Conservation (phyloP, 805 yeast species). For the Kluyveromyces aestuarii region DNA sequence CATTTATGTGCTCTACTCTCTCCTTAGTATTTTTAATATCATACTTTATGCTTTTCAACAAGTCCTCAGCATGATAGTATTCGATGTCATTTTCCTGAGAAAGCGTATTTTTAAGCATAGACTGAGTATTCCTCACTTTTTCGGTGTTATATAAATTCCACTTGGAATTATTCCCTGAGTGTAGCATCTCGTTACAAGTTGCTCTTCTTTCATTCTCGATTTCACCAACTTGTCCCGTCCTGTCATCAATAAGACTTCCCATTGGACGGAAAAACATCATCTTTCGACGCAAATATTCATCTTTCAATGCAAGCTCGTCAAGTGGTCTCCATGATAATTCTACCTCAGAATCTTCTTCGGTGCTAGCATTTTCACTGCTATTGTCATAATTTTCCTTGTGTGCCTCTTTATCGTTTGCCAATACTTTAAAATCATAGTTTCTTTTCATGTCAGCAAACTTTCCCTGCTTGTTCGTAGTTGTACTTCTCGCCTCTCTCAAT, state of each 20-base stretch:
- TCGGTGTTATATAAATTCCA: background rate
- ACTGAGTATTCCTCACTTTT: background rate
- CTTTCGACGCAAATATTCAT: background rate
- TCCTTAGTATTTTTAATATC: background rate
- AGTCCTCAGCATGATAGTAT: background rate
- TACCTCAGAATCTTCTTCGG: background rate
- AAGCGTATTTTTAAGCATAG: background rate
- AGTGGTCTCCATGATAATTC: constrained; percentile 2
- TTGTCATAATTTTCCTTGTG: background rate
- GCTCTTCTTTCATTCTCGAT: background rate
- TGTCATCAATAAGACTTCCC: background rate
- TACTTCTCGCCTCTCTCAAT: background rate
- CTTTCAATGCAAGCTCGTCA: constrained; percentile 1
- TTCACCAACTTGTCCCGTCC: background rate
- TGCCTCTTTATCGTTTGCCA: background rate
- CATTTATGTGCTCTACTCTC: background rate
- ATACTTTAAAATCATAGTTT: background rate
- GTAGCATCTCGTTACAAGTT: background rate
- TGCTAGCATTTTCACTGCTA: background rate
- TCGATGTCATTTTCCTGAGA: background rate
- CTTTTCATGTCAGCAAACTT: background rate
- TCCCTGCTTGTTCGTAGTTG: background rate
- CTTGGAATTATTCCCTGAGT: too few species aligned
- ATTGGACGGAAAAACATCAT: background rate
- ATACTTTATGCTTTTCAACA: background rate